Evolutionary conservation across 345 rosid genomes (phyloP).

Genomic region (Pseudoturritis turrita): DNA sequence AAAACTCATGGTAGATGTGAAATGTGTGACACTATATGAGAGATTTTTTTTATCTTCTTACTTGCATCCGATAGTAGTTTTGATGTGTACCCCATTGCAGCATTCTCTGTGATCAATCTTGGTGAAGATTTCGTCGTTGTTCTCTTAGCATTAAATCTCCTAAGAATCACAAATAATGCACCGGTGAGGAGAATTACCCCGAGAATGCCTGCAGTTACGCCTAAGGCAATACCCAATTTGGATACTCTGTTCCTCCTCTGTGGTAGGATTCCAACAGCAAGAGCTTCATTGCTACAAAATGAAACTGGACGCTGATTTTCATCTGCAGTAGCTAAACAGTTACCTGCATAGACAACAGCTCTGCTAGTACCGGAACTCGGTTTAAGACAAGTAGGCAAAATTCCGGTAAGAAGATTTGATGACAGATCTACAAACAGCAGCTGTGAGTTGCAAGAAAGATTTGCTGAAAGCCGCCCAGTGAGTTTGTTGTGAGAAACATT

Average conservation of each 20-base stretch:
- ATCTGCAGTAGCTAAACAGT: slow-evolving; percentile 53
- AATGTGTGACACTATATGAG: neutral
- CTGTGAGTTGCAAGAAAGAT: slow-evolving; percentile 61
- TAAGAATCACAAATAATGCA: slow-evolving; percentile 43
- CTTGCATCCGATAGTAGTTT: slow-evolving; percentile 85
- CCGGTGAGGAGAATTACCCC: slow-evolving; percentile 53
- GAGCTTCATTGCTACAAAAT: slow-evolving; percentile 77
- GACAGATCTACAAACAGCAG: slow-evolving; percentile 68
- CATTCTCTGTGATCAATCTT: slow-evolving; percentile 63
- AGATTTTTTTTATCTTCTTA: slow-evolving; percentile 32
- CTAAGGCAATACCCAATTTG: slow-evolving; percentile 42
- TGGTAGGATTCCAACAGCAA: slow-evolving; percentile 83
- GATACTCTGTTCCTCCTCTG: slow-evolving; percentile 36
- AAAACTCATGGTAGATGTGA: neutral
- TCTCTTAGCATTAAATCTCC: slow-evolving; percentile 35
- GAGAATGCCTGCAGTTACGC: slow-evolving; percentile 51
- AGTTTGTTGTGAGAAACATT: slow-evolving; percentile 73
- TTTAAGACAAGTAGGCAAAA: slow-evolving; percentile 60
- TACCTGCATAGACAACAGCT: slow-evolving; percentile 46
- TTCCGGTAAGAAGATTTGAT: slow-evolving; percentile 78
- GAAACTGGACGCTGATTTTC: slow-evolving; percentile 61
- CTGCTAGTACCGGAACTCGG: slow-evolving; percentile 39
- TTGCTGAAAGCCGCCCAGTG: slow-evolving; percentile 70
- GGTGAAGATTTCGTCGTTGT: slow-evolving; percentile 37
- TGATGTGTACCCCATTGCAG: slow-evolving; percentile 69